A percentile compares a stretch with the other conserved stretches of the same genome.
Evolutionary conservation across 225 moss, liverwort and hornwort species (phyloP).

Genomic region (Polytrichum commune): DNA sequence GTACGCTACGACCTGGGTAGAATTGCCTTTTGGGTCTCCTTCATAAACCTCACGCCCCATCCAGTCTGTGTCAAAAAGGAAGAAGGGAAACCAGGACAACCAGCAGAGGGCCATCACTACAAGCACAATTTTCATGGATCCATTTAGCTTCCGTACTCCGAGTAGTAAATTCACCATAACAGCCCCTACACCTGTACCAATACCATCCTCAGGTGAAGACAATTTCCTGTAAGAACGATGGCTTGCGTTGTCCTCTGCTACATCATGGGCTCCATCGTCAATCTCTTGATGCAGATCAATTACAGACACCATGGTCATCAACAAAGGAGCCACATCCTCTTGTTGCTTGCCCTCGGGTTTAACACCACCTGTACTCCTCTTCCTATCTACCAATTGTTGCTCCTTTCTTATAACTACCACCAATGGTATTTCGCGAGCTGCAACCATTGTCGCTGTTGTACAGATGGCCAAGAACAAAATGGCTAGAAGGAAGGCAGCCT

Average conservation of each 20-base stretch:
- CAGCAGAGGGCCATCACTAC: slow-evolving; percentile 60
- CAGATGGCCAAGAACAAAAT: slow-evolving; percentile 50
- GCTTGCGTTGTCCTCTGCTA: neutral
- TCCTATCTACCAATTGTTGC: slow-evolving; percentile 3
- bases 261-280: neutral
- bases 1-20: slow-evolving; percentile 12
- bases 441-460: slow-evolving; percentile 38
- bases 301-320: slow-evolving; percentile 8
- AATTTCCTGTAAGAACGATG: neutral
- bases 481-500: slow-evolving; percentile 53
- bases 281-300: slow-evolving; percentile 4
- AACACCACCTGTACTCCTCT: neutral
- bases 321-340: slow-evolving; percentile 9
- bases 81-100: slow-evolving; percentile 67
- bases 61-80: slow-evolving; percentile 69
- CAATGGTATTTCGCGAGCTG: slow-evolving; percentile 41
- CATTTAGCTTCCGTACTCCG: slow-evolving; percentile 45
- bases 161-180: slow-evolving; percentile 45
- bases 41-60: slow-evolving; percentile 64
- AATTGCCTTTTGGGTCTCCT: slow-evolving; percentile 38
- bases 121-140: slow-evolving; percentile 53
- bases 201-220: neutral
- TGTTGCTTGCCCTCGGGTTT: neutral
- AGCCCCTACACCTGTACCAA: slow-evolving; percentile 29
- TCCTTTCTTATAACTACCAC: slow-evolving; percentile 8